phyloP scores from a whole-genome alignment of 257 asterid genomes.

The Lithospermum erythrorhizon region DNA sequence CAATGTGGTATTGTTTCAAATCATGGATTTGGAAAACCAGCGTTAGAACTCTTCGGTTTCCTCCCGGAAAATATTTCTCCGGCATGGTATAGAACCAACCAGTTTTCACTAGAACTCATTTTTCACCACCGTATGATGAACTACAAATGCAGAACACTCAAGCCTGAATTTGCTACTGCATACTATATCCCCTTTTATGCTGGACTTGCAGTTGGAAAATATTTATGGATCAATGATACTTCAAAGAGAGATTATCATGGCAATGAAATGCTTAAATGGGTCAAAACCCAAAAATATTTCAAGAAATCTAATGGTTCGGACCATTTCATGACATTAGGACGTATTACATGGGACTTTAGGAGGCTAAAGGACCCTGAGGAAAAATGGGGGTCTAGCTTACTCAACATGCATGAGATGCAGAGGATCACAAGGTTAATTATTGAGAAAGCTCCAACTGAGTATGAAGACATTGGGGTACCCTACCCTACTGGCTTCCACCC shows the following conservation, averaged over 20 bases:
- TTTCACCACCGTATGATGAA: conserved; percentile 57
- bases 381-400: conserved; percentile 78
- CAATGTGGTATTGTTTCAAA: conserved; percentile 68
- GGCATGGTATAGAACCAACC: conserved; percentile 87
- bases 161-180: conserved; percentile 71
- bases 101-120: conserved; percentile 54
- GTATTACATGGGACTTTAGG: conserved; percentile 93
- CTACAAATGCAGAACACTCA: conserved; percentile 55
- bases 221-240: conserved; percentile 60
- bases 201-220: conserved; percentile 81
- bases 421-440: conserved; percentile 54
- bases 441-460: conserved; percentile 63
- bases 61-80: conserved; percentile 43
- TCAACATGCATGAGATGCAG: conserved; percentile 64
- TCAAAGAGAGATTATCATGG: conserved; percentile 47
- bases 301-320: conserved; percentile 60
- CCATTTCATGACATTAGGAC: conserved; percentile 59
- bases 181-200: conserved; percentile 92
- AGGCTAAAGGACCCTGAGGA: conserved; percentile 53
- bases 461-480: conserved; percentile 67
- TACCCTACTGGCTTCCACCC: conserved; percentile 98
- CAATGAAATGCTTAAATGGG: conserved; percentile 51
- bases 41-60: conserved; percentile 24
- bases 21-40: conserved; percentile 68
- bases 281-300: conserved; percentile 45